phyloP scores from a whole-genome alignment of 73 alveolate genomes.

The Tetrahymena malaccensis region DNA sequence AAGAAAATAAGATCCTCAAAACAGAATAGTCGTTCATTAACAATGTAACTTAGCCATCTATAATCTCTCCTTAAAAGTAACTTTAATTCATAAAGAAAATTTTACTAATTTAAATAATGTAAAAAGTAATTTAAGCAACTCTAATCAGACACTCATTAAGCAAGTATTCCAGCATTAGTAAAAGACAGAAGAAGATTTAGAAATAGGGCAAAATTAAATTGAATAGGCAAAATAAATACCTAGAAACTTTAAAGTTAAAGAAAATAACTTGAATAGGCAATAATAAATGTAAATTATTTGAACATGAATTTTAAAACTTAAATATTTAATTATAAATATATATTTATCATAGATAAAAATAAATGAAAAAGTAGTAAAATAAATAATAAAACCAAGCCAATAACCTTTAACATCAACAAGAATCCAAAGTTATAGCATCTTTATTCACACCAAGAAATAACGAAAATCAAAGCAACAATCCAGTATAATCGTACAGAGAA shows the following conservation, averaged over 20 bases:
- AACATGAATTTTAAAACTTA: neutral
- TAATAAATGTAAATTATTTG: neutral
- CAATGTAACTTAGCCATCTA: neutral
- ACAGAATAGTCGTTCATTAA: neutral
- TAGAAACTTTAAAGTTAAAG: neutral
- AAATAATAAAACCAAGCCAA: neutral
- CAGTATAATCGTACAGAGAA: neutral
- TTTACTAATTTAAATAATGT: neutral
- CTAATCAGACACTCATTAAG: neutral
- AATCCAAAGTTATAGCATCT: neutral
- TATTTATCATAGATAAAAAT: no score
- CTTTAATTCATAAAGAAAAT: neutral
- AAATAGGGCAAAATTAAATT: neutral
- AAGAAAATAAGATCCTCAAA: neutral
- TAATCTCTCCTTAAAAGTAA: neutral
- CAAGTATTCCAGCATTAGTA: neutral
- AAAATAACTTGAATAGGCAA: neutral
- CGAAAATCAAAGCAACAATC: neutral
- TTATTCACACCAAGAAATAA: neutral
- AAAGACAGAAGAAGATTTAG: neutral
- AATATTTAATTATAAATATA: neutral
- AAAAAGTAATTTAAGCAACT: neutral
- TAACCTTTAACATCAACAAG: neutral
- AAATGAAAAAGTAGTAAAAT: no score
- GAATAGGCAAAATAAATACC: neutral